These are phyloP conservation scores for Knufia fluminis DNA, from an alignment of 2,329 filamentous ascomycete species.

Conservation along the genomic window DNA sequence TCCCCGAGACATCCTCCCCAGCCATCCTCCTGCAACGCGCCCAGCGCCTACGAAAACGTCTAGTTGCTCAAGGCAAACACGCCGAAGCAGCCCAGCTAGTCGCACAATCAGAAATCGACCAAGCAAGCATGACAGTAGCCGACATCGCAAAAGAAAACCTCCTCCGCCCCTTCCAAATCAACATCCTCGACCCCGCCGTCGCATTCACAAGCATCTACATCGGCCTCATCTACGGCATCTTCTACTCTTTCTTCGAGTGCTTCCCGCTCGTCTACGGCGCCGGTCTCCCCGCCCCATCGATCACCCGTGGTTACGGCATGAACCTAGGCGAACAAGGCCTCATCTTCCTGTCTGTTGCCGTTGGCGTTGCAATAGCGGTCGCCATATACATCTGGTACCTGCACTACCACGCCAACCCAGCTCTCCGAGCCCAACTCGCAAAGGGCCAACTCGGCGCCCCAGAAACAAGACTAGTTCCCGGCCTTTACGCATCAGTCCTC, in stretches of 20 bases:
- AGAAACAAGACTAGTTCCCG: slow-evolving; percentile 44
- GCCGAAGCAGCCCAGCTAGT: slow-evolving; percentile 36
- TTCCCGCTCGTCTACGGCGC: slow-evolving; percentile 56
- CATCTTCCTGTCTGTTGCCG: slow-evolving; percentile 52
- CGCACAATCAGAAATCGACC: slow-evolving; percentile 56
- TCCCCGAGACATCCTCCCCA: slow-evolving; percentile 54
- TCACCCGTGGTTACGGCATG: slow-evolving; percentile 49
- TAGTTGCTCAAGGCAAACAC: slow-evolving; percentile 34
- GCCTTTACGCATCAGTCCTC: slow-evolving; percentile 42
- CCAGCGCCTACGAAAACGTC: slow-evolving; percentile 49
- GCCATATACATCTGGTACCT: slow-evolving; percentile 44
- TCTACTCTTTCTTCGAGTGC: slow-evolving; percentile 54
- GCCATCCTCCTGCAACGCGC: slow-evolving; percentile 57
- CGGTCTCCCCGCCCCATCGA: slow-evolving; percentile 14
- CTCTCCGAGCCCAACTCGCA: slow-evolving; percentile 29
- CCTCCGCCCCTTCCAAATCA: slow-evolving; percentile 52
- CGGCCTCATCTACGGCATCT: slow-evolving; percentile 45
- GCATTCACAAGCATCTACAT: slow-evolving; percentile 54
- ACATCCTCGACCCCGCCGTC: slow-evolving; percentile 52
- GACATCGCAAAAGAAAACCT: slow-evolving; percentile 47
- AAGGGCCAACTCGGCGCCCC: slow-evolving; percentile 39
- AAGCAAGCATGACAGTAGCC: slow-evolving; percentile 41
- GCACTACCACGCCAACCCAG: slow-evolving; percentile 43
- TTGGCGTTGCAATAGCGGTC: slow-evolving; percentile 47
- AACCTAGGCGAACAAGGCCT: slow-evolving; percentile 49